phyloP scores from a whole-genome alignment of 2,329 filamentous ascomycete species.

The Arthrobotrys megalospora region DNA sequence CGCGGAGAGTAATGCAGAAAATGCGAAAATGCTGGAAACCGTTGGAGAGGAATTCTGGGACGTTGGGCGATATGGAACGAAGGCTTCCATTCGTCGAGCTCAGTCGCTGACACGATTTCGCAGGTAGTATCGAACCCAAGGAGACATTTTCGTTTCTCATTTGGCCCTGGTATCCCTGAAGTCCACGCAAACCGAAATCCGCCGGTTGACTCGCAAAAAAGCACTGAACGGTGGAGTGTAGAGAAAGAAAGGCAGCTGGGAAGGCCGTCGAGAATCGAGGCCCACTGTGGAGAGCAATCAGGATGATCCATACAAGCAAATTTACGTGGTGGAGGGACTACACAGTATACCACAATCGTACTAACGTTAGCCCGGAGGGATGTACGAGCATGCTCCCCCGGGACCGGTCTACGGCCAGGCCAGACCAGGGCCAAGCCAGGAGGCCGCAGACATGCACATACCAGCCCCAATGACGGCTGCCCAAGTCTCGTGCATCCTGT shows the following conservation, averaged over 20 bases:
- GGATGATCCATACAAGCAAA: slow-evolving; percentile 59
- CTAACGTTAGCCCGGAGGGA: background rate
- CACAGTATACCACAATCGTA: background rate
- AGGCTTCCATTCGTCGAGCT: slow-evolving; percentile 47
- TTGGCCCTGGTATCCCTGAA: slow-evolving; percentile 54
- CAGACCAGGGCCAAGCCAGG: slow-evolving; percentile 48
- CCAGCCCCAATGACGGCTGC: slow-evolving; percentile 58
- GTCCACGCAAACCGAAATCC: slow-evolving; percentile 44
- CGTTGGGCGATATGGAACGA: slow-evolving; percentile 50
- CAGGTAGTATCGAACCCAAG: slow-evolving; percentile 32
- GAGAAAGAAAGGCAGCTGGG: slow-evolving; percentile 22
- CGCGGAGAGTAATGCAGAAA: slow-evolving; percentile 22
- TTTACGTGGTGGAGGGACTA: slow-evolving; percentile 54
- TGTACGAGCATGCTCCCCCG: background rate
- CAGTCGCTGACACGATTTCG: slow-evolving; percentile 24
- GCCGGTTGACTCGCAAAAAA: slow-evolving; percentile 29
- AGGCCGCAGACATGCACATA: slow-evolving; percentile 51
- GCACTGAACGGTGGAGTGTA: slow-evolving; percentile 25
- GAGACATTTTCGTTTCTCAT: slow-evolving; percentile 52
- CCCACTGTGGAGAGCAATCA: slow-evolving; percentile 41
- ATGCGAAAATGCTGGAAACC: slow-evolving; percentile 43
- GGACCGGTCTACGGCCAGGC: slow-evolving; percentile 16
- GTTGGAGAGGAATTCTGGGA: slow-evolving; percentile 48
- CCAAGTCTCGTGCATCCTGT: slow-evolving; percentile 60
- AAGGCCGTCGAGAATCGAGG: slow-evolving; percentile 30